Conservation (phyloP, 2,329 filamentous ascomycete species). For the Cadophora gregata region DNA sequence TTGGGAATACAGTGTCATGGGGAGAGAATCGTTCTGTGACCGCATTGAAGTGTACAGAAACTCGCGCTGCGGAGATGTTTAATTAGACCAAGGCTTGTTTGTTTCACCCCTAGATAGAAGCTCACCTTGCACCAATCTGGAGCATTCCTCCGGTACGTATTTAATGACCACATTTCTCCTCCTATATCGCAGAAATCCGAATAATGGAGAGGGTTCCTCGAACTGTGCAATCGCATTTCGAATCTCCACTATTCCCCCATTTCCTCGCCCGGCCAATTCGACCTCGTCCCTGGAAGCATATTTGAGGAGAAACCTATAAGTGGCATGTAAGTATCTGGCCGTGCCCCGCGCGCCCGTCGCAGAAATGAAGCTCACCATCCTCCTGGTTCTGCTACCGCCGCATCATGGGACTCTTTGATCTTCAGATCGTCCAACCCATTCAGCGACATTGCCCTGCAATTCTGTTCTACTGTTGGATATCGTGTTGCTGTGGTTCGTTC, state of each 20-base stretch:
- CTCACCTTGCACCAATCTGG: slow-evolving; percentile 89
- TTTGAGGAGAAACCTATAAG: slow-evolving; percentile 85
- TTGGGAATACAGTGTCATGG: slow-evolving; percentile 83
- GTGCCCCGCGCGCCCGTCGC: slow-evolving; percentile 10
- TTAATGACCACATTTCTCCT: slow-evolving; percentile 91
- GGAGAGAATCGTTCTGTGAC: slow-evolving; percentile 78
- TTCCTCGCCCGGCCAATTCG: slow-evolving; percentile 76
- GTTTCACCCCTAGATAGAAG: not conserved
- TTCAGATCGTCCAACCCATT: slow-evolving; percentile 87
- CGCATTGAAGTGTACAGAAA: slow-evolving; percentile 73
- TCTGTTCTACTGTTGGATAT: slow-evolving; percentile 21
- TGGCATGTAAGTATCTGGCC: slow-evolving; percentile 28
- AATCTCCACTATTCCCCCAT: slow-evolving; percentile 83
- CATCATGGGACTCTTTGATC: slow-evolving; percentile 84
- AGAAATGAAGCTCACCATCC: slow-evolving; percentile 72
- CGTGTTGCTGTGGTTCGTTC: slow-evolving; percentile 22
- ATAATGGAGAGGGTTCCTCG: slow-evolving; percentile 85
- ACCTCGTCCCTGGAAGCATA: slow-evolving; percentile 90
- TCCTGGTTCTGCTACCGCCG: slow-evolving; percentile 80
- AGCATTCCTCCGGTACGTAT: slow-evolving; percentile 89
- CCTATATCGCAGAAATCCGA: slow-evolving; percentile 89
- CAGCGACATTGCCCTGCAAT: slow-evolving; percentile 75
- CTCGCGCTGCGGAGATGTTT: slow-evolving; percentile 67
- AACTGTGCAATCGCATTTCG: slow-evolving; percentile 79
- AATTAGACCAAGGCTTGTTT: slow-evolving; percentile 23